Conservation (phyloP, 139 green algal species). For the Penium margaritaceum region DNA sequence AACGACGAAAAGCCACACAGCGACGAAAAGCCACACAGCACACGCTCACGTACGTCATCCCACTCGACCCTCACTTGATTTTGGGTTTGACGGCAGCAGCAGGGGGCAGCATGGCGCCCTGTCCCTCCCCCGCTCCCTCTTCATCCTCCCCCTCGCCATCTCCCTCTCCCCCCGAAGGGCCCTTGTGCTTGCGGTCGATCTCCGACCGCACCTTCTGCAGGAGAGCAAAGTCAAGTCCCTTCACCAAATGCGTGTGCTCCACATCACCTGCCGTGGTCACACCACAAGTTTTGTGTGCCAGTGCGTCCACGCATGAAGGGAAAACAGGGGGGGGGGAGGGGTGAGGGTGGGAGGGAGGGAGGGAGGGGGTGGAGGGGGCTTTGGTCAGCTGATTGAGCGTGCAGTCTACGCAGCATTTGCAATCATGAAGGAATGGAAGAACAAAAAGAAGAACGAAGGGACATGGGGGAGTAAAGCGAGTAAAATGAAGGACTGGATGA, state of each 20-base stretch:
- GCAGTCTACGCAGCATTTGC: too few relatives aligned
- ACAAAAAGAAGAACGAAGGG: too few relatives aligned
- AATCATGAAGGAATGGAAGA: too few relatives aligned
- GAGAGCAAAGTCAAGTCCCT: constrained; percentile 87
- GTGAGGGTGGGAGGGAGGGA: not conserved
- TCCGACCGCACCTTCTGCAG: constrained; percentile 64
- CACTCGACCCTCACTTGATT: not conserved
- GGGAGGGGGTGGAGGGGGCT: too few relatives aligned
- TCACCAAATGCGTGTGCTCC: constrained; percentile 85
- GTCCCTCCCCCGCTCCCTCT: not conserved
- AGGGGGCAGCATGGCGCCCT: not conserved
- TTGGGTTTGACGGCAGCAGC: not conserved
- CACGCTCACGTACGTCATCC: too few relatives aligned
- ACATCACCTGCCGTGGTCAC: constrained; percentile 65
- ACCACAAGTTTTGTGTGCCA: not conserved
- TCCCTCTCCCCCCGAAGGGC: constrained; percentile 6
- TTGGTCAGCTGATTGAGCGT: too few relatives aligned
- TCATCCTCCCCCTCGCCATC: not conserved
- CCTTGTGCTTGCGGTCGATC: constrained; percentile 20
- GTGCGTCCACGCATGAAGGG: not conserved
- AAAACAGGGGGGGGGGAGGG: not conserved
- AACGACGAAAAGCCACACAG: too few relatives aligned
- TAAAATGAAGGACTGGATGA: too few relatives aligned
- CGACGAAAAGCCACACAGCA: too few relatives aligned
- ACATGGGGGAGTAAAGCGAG: too few relatives aligned